Base-by-base conservation (phyloP, 805 yeast genomes). In the Starmerella apis region DNA sequence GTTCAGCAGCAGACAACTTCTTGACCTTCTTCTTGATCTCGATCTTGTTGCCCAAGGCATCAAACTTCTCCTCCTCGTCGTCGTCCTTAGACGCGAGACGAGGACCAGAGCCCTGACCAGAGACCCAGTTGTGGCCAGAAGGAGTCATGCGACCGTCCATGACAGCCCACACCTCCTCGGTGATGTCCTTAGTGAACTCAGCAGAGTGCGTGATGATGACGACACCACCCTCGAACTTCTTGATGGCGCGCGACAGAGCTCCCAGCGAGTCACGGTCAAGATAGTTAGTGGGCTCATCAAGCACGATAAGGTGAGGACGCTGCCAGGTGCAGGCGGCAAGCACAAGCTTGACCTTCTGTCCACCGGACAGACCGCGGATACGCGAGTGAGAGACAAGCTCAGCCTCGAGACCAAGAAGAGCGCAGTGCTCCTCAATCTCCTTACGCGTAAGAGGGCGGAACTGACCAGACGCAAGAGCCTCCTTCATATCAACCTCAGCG, bases 401-500 rank as follows among this genome's bases (percentile, higher is more conserved):
- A 67, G 97, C 81, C 62, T 92, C 98, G 71, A 92, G 79, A 78
- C 98, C 98, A 76, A 92, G 79, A 90, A 87, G 84, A 64, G 88
- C 80, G 79, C 98, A 92, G 79, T 92, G 98, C 68, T 80, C 83
- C 83, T 92, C 98, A 68, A 92, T 92, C 79, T 92, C 98, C 82
- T 92, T 92, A 83, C 98, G 88, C 74, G 97, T 92, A 74, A 92
- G 84, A 57, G 98, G 92, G 78, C 99, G 87, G 94, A 92, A 92
- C 80, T 92, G 98, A 79, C 98, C 99, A 66, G 97, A 90, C 70
- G 97, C 97, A 71, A 92, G 82, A 74, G 99, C 98, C 80, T 90
- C 99, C 84, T 92, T 92, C 98, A 92, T 90, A 76, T 94, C 99
- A 71, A 92, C 97, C 80, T 94, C 98, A 72, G 97, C 96, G 75